Percentiles rank a stretch among this genome's conserved stretches.
Evolutionary conservation across 2,329 filamentous ascomycete genomes (phyloP).

Genomic region (Penicillium sp.): DNA sequence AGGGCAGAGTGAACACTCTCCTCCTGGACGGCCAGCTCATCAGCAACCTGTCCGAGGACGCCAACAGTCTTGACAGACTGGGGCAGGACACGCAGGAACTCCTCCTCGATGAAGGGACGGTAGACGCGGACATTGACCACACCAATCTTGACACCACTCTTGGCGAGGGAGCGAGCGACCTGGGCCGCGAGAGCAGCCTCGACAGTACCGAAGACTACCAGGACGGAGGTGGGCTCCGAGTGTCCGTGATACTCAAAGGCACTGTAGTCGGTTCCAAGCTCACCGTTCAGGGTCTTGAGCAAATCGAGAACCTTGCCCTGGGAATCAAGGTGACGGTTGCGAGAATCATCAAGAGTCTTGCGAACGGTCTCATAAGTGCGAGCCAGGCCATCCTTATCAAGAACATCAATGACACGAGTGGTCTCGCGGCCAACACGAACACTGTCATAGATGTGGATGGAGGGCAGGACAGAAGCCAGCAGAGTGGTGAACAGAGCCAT

Average conservation of each 20-base stretch:
- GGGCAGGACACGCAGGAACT: constrained; percentile 81
- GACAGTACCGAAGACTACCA: constrained; percentile 89
- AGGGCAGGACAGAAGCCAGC: constrained; percentile 74
- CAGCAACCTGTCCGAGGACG: constrained; percentile 84
- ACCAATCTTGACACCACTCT: constrained; percentile 74
- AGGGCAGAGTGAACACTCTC: constrained; percentile 76
- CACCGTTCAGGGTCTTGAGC: constrained; percentile 75
- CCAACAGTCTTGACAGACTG: constrained; percentile 71
- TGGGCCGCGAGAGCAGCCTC: constrained; percentile 85
- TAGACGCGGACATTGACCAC: constrained; percentile 91
- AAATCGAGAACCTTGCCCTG: constrained; percentile 71
- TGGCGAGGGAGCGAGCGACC: constrained; percentile 70
- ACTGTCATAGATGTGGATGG: constrained; percentile 85
- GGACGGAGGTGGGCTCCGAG: constrained; percentile 71
- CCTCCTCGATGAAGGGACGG: constrained; percentile 91
- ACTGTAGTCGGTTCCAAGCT: constrained; percentile 89
- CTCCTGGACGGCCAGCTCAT: constrained; percentile 71
- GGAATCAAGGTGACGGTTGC: constrained; percentile 67
- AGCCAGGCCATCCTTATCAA: constrained; percentile 69
- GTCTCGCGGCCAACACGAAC: constrained; percentile 80
- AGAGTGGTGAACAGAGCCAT: constrained; percentile 88
- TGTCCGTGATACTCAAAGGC: constrained; percentile 95
- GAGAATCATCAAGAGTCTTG: constrained; percentile 60
- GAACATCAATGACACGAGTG: constrained; percentile 75
- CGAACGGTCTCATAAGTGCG: constrained; percentile 67